phyloP scores from a whole-genome alignment of 768 basidiomycete species.

The Tulasnella sp. region DNA sequence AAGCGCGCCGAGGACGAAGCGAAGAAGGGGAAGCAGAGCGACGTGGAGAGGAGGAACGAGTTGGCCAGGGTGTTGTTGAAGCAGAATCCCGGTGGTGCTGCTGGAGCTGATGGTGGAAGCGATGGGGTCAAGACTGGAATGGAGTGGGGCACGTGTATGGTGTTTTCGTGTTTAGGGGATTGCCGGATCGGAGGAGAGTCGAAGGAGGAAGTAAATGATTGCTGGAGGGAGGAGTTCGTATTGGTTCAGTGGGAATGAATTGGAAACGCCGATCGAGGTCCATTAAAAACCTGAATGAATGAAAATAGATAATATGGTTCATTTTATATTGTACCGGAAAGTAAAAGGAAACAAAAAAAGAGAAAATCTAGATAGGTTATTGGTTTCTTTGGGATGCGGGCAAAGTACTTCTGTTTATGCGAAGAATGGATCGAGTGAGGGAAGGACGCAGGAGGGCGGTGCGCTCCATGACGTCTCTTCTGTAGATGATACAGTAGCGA shows the following conservation, averaged over 20 bases:
- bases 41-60: conserved; percentile 60
- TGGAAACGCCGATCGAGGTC: background rate
- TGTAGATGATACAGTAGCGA: conserved; percentile 2
- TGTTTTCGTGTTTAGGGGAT: conserved; percentile 80
- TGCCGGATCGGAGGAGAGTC: conserved; percentile 40
- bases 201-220: conserved; percentile 31
- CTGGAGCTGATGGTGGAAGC: conserved; percentile 31
- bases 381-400: background rate
- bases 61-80: conserved; percentile 48
- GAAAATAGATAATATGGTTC: background rate
- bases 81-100: conserved; percentile 31
- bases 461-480: background rate
- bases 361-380: background rate
- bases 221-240: conserved; percentile 70
- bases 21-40: conserved; percentile 36
- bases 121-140: conserved; percentile 49
- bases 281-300: background rate
- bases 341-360: background rate
- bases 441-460: background rate
- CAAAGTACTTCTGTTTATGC: background rate
- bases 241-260: conserved; percentile 60
- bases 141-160: conserved; percentile 91
- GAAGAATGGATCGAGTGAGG: background rate
- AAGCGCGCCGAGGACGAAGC: conserved; percentile 28
- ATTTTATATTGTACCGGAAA: background rate